Conservation (phyloP, 2,329 filamentous ascomycete species). For the Didymella pinodella region DNA sequence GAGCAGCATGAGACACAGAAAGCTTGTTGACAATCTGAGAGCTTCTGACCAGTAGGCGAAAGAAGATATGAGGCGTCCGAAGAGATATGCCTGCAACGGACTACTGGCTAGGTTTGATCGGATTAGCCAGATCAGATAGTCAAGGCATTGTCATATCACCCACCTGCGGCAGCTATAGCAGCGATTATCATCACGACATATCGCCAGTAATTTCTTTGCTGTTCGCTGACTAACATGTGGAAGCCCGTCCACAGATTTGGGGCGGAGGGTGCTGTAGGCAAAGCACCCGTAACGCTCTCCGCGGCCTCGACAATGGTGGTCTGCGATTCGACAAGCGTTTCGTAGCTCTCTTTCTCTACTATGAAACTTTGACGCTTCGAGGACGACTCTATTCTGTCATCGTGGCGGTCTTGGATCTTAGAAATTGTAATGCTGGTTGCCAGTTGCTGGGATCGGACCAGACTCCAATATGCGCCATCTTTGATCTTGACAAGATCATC, state of each 20-base stretch:
- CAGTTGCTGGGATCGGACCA: slow-evolving; percentile 76
- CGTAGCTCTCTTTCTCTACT: slow-evolving; percentile 23
- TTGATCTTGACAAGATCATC: slow-evolving; percentile 68
- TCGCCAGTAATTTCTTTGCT: slow-evolving; percentile 26
- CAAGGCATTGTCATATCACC: slow-evolving; percentile 7
- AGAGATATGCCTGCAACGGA: slow-evolving; percentile 36
- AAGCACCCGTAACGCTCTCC: neutral
- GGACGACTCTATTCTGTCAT: slow-evolving; percentile 11
- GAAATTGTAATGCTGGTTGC: slow-evolving; percentile 65
- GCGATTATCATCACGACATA: slow-evolving; percentile 30
- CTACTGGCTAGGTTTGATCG: slow-evolving; percentile 23
- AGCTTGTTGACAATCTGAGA: slow-evolving; percentile 21
- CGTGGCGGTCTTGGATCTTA: neutral
- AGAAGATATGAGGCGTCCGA: slow-evolving; percentile 34
- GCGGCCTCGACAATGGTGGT: neutral
- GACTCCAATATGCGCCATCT: slow-evolving; percentile 68
- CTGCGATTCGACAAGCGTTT: slow-evolving; percentile 22
- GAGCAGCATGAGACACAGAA: slow-evolving; percentile 57
- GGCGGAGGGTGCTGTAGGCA: neutral
- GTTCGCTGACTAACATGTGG: slow-evolving; percentile 28
- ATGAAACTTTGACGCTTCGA: slow-evolving; percentile 47
- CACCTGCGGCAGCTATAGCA: slow-evolving; percentile 33
- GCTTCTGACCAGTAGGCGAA: slow-evolving; percentile 31
- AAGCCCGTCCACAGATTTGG: slow-evolving; percentile 10
- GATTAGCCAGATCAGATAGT: neutral